Base-by-base conservation (phyloP, 371 early-diverging fungal species). In the Cokeromyces recurvatus region DNA sequence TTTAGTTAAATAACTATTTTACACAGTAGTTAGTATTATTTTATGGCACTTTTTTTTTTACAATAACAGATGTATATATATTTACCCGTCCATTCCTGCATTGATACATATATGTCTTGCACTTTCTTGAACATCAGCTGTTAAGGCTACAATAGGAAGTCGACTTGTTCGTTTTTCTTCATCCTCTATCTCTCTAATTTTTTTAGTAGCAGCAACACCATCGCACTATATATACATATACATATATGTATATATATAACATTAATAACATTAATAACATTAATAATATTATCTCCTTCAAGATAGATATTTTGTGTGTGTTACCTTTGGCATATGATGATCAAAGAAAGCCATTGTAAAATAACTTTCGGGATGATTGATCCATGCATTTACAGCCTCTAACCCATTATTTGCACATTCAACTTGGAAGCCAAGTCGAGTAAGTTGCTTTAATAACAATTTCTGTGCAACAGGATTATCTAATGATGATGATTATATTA, bases 1-100 rank as follows among this genome's bases (percentile, higher is more conserved):
- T 37, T 70, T 70, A 7, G 71, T 70, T n/a, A 70, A 57, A 48
- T 43, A 22, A 11, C 35, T n/a, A n/a, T n/a, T n/a, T n/a, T n/a
- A n/a, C n/a, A n/a, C n/a, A n/a, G n/a, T n/a, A n/a, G n/a, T n/a
- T n/a, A n/a, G n/a, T n/a, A n/a, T n/a, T n/a, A n/a, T n/a, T n/a
- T n/a, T n/a, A n/a, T n/a, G n/a, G n/a, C n/a, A n/a, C n/a, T n/a
- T n/a, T n/a, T n/a, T n/a, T n/a, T n/a, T n/a, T n/a, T n/a, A n/a
- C n/a, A n/a, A n/a, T n/a, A n/a, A n/a, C n/a, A n/a, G n/a, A n/a
- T n/a, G n/a, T n/a, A n/a, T n/a, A n/a, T n/a, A n/a, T n/a, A n/a
- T n/a, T n/a, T n/a, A n/a, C n/a, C n/a, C 74, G 36, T 74, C 66
- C 70, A 72, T 71, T 31, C 74, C 77, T 12, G 71, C 78, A 37